Base-by-base conservation (phyloP, 495 filamentous ascomycete genomes). In the Saxispiralis lemnorum region DNA sequence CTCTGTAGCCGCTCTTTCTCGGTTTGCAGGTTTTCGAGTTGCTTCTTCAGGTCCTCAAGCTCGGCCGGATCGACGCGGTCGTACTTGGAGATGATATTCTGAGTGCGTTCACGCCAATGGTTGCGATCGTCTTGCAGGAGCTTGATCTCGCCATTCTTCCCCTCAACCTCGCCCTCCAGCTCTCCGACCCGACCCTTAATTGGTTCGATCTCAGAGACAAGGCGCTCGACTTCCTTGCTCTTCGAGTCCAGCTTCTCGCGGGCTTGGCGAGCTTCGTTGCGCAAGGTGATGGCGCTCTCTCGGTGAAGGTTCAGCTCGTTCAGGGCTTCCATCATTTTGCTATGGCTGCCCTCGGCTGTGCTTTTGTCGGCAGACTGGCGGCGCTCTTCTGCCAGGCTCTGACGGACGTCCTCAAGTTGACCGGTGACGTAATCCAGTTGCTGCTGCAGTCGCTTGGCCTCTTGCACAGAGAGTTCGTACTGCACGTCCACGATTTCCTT, bases 401-500 rank as follows among this genome's bases (percentile, higher is more conserved):
- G 67, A 13, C 80, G 73, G 7, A 76, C 71, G 47, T 93, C 83
- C 50, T 99, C 88, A 2, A 95, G 75, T 55, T 93, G 80, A 16
- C 73, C 72, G 48, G 83, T 83, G 12, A 79, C 68, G 62, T 94
- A 82, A 40, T 93, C 80, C 15, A 95, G 68, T 51, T 96, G 84
- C 44, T 95, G 85, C 47, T 86, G 79, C 4, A 94, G 62, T 20
- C 92, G 73, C 59, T 85, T 92, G 41, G 72, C 67, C 55, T 95
- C 89, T 55, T 93, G 81, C 0, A 78, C 64, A 38, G 83, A 83
- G 28, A 94, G 69, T 48, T 95, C 84, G 46, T 83, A 83, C 54
- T 96, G 87, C 6, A 94, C 83, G 45, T 96, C 87, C 2, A 95
- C 76, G 51, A 99, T 96, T 53, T 96, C 87, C 63, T 95, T 96